A percentile compares a stretch with the other conserved stretches of the same genome.
phyloP scores from a whole-genome alignment of 768 basidiomycete species.

The Suillus fuscotomentosus region DNA sequence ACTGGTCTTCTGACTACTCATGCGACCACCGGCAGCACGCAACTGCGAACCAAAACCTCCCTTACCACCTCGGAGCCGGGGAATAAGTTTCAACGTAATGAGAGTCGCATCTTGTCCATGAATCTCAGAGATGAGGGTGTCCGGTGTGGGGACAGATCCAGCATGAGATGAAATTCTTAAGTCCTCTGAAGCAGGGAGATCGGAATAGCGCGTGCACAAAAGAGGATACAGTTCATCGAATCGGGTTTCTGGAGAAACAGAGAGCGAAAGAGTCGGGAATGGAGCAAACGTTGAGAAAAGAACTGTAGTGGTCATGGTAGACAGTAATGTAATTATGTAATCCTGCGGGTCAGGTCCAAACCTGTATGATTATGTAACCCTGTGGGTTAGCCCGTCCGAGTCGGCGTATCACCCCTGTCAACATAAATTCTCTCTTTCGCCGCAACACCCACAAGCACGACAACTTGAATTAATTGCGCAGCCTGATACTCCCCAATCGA shows the following conservation, averaged over 20 bases:
- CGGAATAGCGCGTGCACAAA: conserved; percentile 45
- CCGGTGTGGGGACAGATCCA: conserved; percentile 28
- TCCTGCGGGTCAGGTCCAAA: background rate
- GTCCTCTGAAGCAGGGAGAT: conserved; percentile 41
- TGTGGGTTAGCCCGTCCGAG: too few species aligned
- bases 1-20: conserved; percentile 94
- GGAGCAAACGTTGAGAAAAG: conserved; percentile 62
- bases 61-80: conserved; percentile 84
- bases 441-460: background rate
- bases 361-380: conserved; percentile 7
- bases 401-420: background rate
- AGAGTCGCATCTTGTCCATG: conserved; percentile 35
- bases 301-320: conserved; percentile 47
- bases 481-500: background rate
- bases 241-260: conserved; percentile 39
- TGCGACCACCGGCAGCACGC: conserved; percentile 94
- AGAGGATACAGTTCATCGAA: conserved; percentile 42
- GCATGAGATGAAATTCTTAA: conserved; percentile 42
- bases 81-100: conserved; percentile 70
- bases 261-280: conserved; percentile 54
- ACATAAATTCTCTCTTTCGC: background rate
- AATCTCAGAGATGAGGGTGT: conserved; percentile 36
- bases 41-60: conserved; percentile 97
- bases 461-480: background rate
- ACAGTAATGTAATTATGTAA: conserved; percentile 7